Base-by-base conservation (phyloP, 257 asterid species). In the Rehmannia glutinosa region DNA sequence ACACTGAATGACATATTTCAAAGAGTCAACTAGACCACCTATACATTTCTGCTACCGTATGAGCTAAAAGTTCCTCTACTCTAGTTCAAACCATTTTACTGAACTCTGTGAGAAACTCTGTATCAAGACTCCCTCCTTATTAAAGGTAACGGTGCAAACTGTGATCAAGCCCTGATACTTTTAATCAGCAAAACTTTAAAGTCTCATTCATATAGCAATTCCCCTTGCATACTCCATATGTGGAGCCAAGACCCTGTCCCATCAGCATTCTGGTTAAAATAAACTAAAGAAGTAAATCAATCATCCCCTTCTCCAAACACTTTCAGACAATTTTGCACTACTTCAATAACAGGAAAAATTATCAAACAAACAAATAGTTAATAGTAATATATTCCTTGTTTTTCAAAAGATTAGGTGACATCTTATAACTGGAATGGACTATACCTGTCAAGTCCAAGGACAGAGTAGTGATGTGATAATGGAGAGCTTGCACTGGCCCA, bases 371-470 rank as follows among this genome's bases (percentile, higher is more conserved):
- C 33, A 58, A 19, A 16, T 5, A 15, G 64, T 41, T 47, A 19
- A 16, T 5, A 15, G 64, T 41, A 43, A 11, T 55, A 15, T 9
- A 9, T 62, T 9, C 24, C 25, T 30, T 6, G 19, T 21, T 41
- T 50, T 50, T 59, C 20, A 27, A 10, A 46, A 21, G 52, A 39
- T 25, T 8, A 43, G 55, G n/a, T 17, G 11, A 21, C 50, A 59
- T 35, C 50, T 36, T 59, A 19, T 27, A 51, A 53, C 41, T 52
- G 56, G 43, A 46, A 17, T 12, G 30, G 24, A 21, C 16, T 53
- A 23, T 71, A 89, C 96, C 95, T 85, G 79, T 87, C 91, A 60
- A 89, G 96, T 64, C 96, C 96, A 74, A 87, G 81, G 63, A 89
- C 81, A 2, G 84, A 74, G 76, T 89, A 89, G 77, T 89, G 91